A percentile compares a stretch with the other conserved stretches of the same genome.
Evolutionary conservation across 129 eudicot genomes (phyloP).

Genomic region (Flaveria bidentis): DNA sequence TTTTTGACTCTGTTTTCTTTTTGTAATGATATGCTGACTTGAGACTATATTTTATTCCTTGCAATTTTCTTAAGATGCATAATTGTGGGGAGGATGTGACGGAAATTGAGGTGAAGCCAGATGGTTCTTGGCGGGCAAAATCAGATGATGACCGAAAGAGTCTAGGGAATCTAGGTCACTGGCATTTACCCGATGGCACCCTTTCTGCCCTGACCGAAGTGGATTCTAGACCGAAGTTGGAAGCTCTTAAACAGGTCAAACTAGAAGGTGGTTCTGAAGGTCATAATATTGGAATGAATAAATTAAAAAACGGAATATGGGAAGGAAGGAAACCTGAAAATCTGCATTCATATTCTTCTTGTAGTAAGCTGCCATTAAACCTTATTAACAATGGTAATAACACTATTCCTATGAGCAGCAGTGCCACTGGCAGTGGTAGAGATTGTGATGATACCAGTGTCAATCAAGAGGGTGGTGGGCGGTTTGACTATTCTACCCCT

Average conservation of each 20-base stretch:
- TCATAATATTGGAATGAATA: conserved; percentile 64
- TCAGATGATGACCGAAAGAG: conserved; percentile 65
- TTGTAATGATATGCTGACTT: background rate
- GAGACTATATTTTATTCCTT: background rate
- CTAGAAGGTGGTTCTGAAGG: conserved; percentile 69
- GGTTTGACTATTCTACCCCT: conserved; percentile 48
- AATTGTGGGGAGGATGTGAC: conserved; percentile 76
- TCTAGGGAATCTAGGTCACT: conserved; percentile 70
- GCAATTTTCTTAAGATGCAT: conserved; percentile 49
- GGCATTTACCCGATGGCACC: conserved; percentile 85
- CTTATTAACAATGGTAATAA: conserved; percentile 40
- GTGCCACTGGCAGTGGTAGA: conserved; percentile 82
- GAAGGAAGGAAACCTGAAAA: conserved; percentile 59
- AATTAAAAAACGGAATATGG: conserved; percentile 64
- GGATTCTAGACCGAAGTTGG: conserved; percentile 49
- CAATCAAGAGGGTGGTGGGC: conserved; percentile 64
- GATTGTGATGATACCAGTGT: conserved; percentile 84
- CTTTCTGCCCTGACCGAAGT: conserved; percentile 43
- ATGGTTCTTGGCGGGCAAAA: conserved; percentile 94
- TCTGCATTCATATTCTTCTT: conserved; percentile 41
- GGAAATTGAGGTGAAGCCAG: conserved; percentile 93
- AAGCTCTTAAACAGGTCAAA: conserved; percentile 62
- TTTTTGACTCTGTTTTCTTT: conserved; percentile 6
- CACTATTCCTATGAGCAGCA: conserved; percentile 78
- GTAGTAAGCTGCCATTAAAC: conserved; percentile 43